These are phyloP conservation scores for Mycena haematopus DNA, from an alignment of 768 basidiomycete species.

Conservation along the genomic window DNA sequence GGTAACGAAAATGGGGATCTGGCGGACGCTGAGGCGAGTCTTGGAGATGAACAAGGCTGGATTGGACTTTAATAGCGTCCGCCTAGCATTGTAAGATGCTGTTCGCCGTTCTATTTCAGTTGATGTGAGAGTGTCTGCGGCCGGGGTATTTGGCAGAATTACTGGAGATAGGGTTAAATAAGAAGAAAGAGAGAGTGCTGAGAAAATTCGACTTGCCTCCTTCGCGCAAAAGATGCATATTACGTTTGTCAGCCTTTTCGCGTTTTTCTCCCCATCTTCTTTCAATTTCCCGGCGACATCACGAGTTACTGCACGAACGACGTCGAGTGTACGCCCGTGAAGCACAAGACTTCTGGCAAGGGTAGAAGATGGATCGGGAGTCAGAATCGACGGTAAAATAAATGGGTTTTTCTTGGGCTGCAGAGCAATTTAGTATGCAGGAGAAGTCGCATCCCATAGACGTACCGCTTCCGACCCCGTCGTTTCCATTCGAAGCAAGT, in stretches of 20 bases:
- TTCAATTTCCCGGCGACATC: slow-evolving; percentile 88
- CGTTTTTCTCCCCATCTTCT: slow-evolving; percentile 85
- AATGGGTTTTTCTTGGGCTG: slow-evolving; percentile 85
- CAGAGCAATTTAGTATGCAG: background rate
- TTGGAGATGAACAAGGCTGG: slow-evolving; percentile 94
- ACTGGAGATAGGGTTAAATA: slow-evolving; percentile 53
- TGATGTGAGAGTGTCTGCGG: slow-evolving; percentile 70
- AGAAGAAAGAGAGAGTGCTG: background rate
- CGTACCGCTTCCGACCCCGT: slow-evolving; percentile 49
- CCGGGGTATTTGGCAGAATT: slow-evolving; percentile 87
- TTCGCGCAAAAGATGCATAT: slow-evolving; percentile 94
- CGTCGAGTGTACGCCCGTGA: slow-evolving; percentile 92
- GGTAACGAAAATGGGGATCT: slow-evolving; percentile 88
- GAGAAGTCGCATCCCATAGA: slow-evolving; percentile 2
- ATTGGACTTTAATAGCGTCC: slow-evolving; percentile 84
- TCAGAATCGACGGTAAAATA: slow-evolving; percentile 85
- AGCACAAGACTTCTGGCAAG: slow-evolving; percentile 84
- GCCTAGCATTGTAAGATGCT: slow-evolving; percentile 84
- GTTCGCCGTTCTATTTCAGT: slow-evolving; percentile 88
- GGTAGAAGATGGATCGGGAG: slow-evolving; percentile 90
- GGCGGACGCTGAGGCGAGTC: slow-evolving; percentile 92
- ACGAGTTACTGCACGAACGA: slow-evolving; percentile 87
- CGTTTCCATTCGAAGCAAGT: slow-evolving; percentile 70
- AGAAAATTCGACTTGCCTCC: slow-evolving; percentile 67
- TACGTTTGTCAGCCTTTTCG: slow-evolving; percentile 93